Base-by-base conservation (phyloP, 305 asterid species). In the Fraxinus floribunda region DNA sequence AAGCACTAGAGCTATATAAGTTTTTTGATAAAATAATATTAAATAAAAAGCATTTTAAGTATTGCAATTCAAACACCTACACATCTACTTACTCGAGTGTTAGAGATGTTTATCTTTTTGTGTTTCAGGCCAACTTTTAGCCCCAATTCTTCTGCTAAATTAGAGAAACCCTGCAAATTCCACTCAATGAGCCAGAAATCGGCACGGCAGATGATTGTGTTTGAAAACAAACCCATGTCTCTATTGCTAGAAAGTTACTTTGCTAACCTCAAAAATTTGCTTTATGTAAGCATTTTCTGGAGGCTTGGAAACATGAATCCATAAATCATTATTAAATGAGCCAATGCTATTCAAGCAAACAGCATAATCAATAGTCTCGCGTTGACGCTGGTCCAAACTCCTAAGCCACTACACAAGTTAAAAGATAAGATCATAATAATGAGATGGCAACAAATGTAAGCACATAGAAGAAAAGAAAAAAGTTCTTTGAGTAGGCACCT, bases 281-380 rank as follows among this genome's bases (percentile, higher is more conserved):
- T 96, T 95, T 74, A 96, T 88, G 84, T 92, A 92, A 70, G 86
- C 91, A 85, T 93, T 96, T 41, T 96, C 99, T 4, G 99, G 98
- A 89, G 99, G 98, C 89, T 96, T 96, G 74, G 99, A 96, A 78
- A 96, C 98, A 86, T 96, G 99, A 83, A 96, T 79, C 92, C 91
- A 93, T 79, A 96, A 86, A 81, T 92, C 91, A 84, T 92, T 82
- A 77, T 80, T 83, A 30, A 78, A 34, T 44, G 98, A 93, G 39
- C 98, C 99, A 88, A 96, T 86, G 89, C 97, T 96, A 92, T 94
- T 93, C 89, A 94, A 91, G 93, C 98, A 96, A 85, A 96, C 89
- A 76, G 98, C 93, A 89, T 91, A 94, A 87, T 96, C 99, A 35
- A 96, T 92, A 86, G 94, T 91, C 93, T 96, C 99, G 44, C 98